Evolutionary conservation across 306 rosid species (phyloP).

Genomic region (Cucurbita ficifolia): DNA sequence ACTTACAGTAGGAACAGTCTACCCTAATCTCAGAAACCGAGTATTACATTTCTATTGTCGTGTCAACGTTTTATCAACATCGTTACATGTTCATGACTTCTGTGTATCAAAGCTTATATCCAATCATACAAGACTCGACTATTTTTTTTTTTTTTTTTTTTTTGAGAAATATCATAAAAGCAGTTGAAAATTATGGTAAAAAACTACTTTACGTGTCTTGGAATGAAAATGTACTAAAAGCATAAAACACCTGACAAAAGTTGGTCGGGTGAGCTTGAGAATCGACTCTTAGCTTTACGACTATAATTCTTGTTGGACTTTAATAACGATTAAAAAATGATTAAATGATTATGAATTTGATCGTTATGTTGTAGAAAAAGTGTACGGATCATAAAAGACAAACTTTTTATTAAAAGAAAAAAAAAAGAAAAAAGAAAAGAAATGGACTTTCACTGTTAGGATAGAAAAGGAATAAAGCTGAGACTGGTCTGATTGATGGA

Average conservation of each 20-base stretch:
- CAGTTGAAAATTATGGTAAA: neutral
- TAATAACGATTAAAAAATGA: no score
- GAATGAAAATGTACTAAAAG: neutral
- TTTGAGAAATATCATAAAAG: neutral
- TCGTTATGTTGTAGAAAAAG: no score
- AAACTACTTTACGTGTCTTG: neutral
- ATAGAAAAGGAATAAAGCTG: neutral
- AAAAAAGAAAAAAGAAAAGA: neutral
- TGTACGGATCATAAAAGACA: neutral
- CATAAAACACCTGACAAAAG: no score
- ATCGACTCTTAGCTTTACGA: no score
- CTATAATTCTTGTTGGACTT: no score
- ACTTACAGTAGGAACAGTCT: no score
- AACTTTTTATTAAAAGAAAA: no score
- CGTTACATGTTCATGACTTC: neutral
- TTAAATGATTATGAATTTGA: no score
- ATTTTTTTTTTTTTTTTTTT: neutral
- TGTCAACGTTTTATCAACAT: neutral
- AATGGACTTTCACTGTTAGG: neutral
- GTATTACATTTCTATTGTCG: neutral
- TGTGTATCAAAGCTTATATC: no score
- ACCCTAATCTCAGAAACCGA: neutral
- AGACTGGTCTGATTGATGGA: neutral
- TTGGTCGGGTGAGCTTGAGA: no score
- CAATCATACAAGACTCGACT: no score